These are phyloP conservation scores for Marasmius oreades DNA, from an alignment of 1,284 basidiomycete genomes.

Conservation along the genomic window DNA sequence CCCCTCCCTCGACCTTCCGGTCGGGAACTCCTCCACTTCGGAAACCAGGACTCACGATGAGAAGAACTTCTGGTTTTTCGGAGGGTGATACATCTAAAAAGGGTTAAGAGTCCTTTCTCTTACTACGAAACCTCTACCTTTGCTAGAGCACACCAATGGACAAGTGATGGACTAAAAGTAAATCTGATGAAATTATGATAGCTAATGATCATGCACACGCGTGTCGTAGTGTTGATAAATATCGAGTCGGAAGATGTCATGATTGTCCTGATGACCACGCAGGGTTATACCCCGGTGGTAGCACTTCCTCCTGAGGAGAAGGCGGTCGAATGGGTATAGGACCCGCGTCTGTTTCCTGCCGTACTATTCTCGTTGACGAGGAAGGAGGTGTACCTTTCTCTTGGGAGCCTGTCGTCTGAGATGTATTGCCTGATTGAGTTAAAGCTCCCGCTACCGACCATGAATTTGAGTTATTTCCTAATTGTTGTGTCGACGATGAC, in stretches of 20 bases:
- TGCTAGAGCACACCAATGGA: too few species aligned
- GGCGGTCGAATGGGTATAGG: not conserved
- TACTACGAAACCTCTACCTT: not conserved
- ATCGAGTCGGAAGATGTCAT: not conserved
- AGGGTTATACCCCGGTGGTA: constrained; percentile 14
- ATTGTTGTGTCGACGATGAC: not conserved
- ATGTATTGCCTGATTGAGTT: not conserved
- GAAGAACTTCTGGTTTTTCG: too few species aligned
- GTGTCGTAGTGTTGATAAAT: too few species aligned
- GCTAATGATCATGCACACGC: too few species aligned
- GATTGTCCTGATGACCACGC: constrained; percentile 5
- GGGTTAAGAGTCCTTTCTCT: too few species aligned
- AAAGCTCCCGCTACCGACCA: not conserved
- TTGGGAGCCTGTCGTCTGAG: not conserved
- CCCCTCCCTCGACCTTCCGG: not conserved
- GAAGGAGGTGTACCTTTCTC: not conserved
- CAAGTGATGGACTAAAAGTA: too few species aligned
- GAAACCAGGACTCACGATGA: too few species aligned
- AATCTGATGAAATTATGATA: not conserved
- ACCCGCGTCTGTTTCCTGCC: constrained; percentile 12
- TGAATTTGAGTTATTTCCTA: not conserved
- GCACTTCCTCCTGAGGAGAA: constrained; percentile 7
- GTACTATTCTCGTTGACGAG: not conserved
- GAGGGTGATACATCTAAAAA: too few species aligned
- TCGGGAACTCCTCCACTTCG: constrained; percentile 1